Percentiles rank a stretch among this genome's conserved stretches.
Conservation (phyloP, 2,329 filamentous ascomycete species). For the Colletotrichum sp. region DNA sequence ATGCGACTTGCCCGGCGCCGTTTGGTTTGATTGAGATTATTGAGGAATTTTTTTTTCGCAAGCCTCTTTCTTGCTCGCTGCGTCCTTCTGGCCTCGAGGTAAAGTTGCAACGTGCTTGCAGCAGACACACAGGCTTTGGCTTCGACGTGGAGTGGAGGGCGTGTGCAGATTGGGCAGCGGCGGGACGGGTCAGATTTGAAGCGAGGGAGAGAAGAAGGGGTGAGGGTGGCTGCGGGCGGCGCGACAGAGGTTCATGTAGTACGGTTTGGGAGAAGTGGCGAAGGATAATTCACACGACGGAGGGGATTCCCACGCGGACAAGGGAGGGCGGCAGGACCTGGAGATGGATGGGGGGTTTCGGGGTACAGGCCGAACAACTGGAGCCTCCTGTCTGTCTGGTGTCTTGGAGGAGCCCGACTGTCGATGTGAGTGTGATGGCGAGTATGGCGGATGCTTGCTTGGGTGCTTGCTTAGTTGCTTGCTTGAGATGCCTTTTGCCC, state of each 20-base stretch:
- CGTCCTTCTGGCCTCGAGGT: background rate
- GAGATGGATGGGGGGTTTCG: background rate
- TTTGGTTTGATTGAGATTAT: background rate
- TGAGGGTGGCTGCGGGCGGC: slow-evolving; percentile 14
- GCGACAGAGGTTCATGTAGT: slow-evolving; percentile 16
- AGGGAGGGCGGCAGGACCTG: background rate
- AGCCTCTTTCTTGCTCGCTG: background rate
- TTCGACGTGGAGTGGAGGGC: background rate
- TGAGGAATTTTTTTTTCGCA: background rate
- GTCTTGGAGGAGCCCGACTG: background rate
- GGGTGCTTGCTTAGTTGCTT: background rate
- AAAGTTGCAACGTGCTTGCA: background rate
- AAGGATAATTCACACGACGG: slow-evolving; percentile 3
- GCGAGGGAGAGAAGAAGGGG: slow-evolving; percentile 2
- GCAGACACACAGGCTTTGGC: background rate
- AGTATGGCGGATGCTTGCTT: background rate
- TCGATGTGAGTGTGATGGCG: background rate
- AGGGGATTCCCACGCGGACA: background rate
- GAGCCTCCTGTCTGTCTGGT: background rate
- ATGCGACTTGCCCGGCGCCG: slow-evolving; percentile 9
- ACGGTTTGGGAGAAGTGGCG: slow-evolving; percentile 14
- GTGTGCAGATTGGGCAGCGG: background rate
- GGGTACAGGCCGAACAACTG: background rate
- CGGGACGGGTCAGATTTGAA: background rate
- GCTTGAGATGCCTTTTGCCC: background rate